Base-by-base conservation (phyloP, 2,329 filamentous ascomycete genomes). In the Colletotrichum caudatum region DNA sequence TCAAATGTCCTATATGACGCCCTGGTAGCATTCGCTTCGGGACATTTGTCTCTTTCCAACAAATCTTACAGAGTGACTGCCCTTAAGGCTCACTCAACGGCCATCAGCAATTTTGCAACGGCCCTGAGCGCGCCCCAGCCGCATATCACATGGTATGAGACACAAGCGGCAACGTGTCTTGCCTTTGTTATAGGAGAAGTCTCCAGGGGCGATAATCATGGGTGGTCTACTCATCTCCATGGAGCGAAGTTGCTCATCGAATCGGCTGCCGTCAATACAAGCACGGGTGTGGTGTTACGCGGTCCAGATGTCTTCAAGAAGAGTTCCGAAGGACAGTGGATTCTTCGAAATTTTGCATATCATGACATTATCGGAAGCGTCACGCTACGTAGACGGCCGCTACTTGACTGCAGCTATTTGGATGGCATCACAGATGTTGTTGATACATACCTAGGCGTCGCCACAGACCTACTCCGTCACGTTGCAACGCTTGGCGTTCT, bases 291-390 rank as follows among this genome's bases (percentile, higher is more conserved):
- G 0, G 35, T 53, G n/a, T 16, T 74, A 16, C 51, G 23, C 8
- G 73, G 71, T 2, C 65, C 66, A 1, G 73, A 72, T 9, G 68
- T 64, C 37, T 72, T 74, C 56, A 72, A 69, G 23, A 60, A 50
- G 46, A 72, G 69, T 11, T 65, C 62, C 3, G 73, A 74, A 5
- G 73, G 73, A 1, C 72, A 71, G 51, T 74, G 73, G 73, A 64
- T 74, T 16, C 69, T 74, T 5, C 69, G 73, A 12, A 74, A 74
- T 39, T 74, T 74, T 63, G 73, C 73, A 2, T 74, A 74, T 50
- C 73, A 74, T 56, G 73, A 74, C 53, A 72, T 72, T 3, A 61
- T 72, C 9, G 69, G 53, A 5, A 72, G 69, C 16, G 46, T 74
- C 1, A 74, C 71, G 7, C 44, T 74, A 1, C 39, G 71, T 33